Evolutionary conservation across 352 stramenopile species (phyloP), one percentile per base, ranked within the genome.

Genomic region (Globisporangium parvum): DNA sequence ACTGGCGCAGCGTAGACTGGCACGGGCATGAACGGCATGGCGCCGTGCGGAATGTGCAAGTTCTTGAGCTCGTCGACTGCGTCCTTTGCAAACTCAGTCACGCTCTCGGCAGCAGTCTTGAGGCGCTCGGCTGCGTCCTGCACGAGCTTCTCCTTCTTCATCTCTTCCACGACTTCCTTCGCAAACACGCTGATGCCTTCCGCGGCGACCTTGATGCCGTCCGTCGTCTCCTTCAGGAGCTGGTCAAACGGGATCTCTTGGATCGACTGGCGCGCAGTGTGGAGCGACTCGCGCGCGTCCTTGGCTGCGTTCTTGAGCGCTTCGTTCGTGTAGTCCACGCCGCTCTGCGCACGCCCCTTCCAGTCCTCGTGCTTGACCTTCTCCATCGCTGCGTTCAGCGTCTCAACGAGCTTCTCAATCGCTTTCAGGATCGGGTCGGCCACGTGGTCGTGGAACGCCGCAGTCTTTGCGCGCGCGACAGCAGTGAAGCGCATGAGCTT

Each of bases 181-280:
- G 84, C 80, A 41, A 92, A 94, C 49, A 80, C 70, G 49, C 71
- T 75, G 59, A 92, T 85, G 44, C 70, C 77, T 33, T 88, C 80
- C 0, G 84, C 84, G 0, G 79, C 82, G 3, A 67, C 80, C 69
- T 92, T 92, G n/a, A 94, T 73, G 47, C 77, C 71, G 24, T 91
- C 77, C 6, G 73, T 79, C 1, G 84, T 91, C 46, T 90, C 78
- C 66, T 91, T 85, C 40, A 94, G 57, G 14, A 92, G 66, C 61
- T 89, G 76, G 52, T 94, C 84, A 44, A 94, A 90, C 10, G 83
- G 81, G 37, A 92, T 90, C 37, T 94, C 84, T 60, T 92, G 78
- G 39, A 94, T 69, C 51, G 68, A 70, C 54, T 83, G 66, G 41
- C 63, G 75, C 20, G 77, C 77, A 3, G 65, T 63, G 28, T 67